These are phyloP conservation scores for Ophiostoma montium DNA, from an alignment of 2,329 filamentous ascomycete species.

Conservation along the genomic window DNA sequence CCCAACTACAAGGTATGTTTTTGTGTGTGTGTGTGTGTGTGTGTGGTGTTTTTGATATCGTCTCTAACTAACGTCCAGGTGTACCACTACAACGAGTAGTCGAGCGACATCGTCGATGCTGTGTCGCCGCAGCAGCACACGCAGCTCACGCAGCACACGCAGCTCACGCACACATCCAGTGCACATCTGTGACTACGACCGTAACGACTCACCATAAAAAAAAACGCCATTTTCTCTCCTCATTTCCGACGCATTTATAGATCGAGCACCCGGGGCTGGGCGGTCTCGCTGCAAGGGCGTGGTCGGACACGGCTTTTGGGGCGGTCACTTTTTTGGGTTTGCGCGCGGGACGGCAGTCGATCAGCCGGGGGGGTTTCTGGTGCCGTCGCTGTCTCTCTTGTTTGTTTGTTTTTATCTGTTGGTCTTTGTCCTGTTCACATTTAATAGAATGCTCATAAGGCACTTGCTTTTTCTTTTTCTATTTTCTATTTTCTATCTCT, in stretches of 20 bases:
- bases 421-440: background rate
- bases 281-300: background rate
- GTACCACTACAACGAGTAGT: slow-evolving; percentile 77
- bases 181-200: slow-evolving; percentile 1
- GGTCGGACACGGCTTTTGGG: background rate
- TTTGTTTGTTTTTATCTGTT: too few relatives aligned
- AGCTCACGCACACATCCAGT: background rate
- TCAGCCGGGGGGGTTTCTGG: too few relatives aligned
- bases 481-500: background rate
- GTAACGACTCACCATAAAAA: slow-evolving; percentile 3
- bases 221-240: background rate
- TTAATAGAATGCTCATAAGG: background rate
- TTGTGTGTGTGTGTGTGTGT: slow-evolving; percentile 1
- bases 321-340: too few relatives aligned
- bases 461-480: background rate
- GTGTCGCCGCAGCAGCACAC: background rate
- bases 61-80: slow-evolving; percentile 36
- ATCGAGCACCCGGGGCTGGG: background rate
- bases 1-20: slow-evolving; percentile 83
- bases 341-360: too few relatives aligned
- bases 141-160: background rate
- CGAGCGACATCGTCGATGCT: background rate
- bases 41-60: background rate
- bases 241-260: background rate
- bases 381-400: too few relatives aligned